Percentiles rank a stretch among this genome's conserved stretches.
phyloP scores from a whole-genome alignment of 2,329 filamentous ascomycete species.

The Botrytis fragariae region DNA sequence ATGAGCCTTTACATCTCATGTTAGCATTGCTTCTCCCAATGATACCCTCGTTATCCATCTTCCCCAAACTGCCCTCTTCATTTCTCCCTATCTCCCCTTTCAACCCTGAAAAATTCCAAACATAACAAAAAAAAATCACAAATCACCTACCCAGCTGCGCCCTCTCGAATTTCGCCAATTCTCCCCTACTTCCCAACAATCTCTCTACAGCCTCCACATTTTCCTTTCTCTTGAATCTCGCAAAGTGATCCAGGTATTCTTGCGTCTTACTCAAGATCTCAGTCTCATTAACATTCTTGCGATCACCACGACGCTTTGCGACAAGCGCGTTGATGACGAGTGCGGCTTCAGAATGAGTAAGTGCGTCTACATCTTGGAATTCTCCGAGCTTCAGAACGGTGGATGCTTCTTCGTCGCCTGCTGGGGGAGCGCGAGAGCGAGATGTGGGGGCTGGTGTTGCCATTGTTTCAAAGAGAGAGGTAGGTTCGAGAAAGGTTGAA shows the following conservation, averaged over 20 bases:
- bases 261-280: constrained; percentile 84
- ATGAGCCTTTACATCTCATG: constrained; percentile 56
- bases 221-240: constrained; percentile 92
- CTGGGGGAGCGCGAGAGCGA: constrained; percentile 64
- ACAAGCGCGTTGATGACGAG: constrained; percentile 89
- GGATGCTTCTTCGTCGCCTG: constrained; percentile 85
- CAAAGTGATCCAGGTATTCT: constrained; percentile 91
- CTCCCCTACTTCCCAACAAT: constrained; percentile 72
- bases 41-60: background rate
- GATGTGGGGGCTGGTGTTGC: constrained; percentile 44
- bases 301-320: constrained; percentile 72
- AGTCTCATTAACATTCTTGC: constrained; percentile 80
- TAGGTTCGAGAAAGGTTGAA: background rate
- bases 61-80: background rate
- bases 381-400: constrained; percentile 83
- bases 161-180: constrained; percentile 88
- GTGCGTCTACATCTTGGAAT: constrained; percentile 85
- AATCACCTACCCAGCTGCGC: constrained; percentile 74
- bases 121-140: constrained; percentile 32
- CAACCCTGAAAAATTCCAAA: constrained; percentile 1
- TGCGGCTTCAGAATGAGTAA: constrained; percentile 88
- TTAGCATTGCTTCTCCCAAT: constrained; percentile 3
- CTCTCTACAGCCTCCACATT: constrained; percentile 93
- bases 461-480: background rate
- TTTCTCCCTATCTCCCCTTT: background rate